These are phyloP conservation scores for Dichotomopilus funicola DNA, from an alignment of 2,329 filamentous ascomycete species.

Conservation along the genomic window DNA sequence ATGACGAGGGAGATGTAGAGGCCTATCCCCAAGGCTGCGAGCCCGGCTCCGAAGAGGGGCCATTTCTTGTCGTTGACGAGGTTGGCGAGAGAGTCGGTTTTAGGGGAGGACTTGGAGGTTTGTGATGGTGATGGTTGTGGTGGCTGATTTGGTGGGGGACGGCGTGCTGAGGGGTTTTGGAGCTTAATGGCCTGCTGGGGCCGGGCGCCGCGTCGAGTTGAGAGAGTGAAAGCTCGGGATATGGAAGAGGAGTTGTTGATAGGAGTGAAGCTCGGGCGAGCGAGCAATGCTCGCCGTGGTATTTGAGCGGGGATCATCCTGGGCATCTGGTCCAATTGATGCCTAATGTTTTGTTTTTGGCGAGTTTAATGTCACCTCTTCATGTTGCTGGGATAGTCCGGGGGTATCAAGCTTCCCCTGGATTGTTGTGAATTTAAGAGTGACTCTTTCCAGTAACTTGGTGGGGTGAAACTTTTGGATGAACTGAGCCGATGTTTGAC, in stretches of 20 bases:
- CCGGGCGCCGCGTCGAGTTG: slow-evolving; percentile 1
- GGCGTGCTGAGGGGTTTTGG: too few species aligned
- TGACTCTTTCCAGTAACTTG: too few species aligned
- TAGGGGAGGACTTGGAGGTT: not conserved
- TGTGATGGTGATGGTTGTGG: not conserved
- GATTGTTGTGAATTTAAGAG: too few species aligned
- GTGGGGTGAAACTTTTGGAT: too few species aligned
- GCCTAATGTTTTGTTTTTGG: not conserved
- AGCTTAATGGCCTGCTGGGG: not conserved
- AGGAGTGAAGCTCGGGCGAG: not conserved
- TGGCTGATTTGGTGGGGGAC: not conserved
- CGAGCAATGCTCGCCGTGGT: not conserved
- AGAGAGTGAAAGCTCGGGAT: slow-evolving; percentile 7
- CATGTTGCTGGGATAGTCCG: not conserved
- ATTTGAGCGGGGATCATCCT: slow-evolving; percentile 10
- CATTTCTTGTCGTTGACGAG: slow-evolving; percentile 35
- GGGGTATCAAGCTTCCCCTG: too few species aligned
- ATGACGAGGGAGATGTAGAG: slow-evolving; percentile 40
- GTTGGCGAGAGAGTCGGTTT: slow-evolving; percentile 21
- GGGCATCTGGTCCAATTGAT: not conserved
- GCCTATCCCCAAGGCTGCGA: slow-evolving; percentile 40
- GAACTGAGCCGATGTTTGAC: too few species aligned
- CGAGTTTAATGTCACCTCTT: slow-evolving; percentile 1
- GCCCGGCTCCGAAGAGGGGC: slow-evolving; percentile 41
- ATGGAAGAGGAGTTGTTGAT: not conserved